Percentiles rank a stretch among this genome's conserved stretches.
phyloP scores from a whole-genome alignment of 441 rosid species.

The Lepidium campestre region DNA sequence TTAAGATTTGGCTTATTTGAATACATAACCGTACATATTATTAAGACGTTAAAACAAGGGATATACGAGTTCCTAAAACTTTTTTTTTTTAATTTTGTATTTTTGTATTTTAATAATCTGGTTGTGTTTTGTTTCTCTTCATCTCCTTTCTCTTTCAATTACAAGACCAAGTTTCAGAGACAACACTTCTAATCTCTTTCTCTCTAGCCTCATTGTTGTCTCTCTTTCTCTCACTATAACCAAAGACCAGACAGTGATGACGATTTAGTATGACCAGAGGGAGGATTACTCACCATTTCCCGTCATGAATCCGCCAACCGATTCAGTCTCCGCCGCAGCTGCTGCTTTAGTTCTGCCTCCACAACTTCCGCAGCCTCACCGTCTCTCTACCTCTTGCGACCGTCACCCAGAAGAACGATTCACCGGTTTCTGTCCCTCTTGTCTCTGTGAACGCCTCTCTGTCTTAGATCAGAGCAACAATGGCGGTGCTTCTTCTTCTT shows the following conservation, averaged over 20 bases:
- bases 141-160: slow-evolving; percentile 34
- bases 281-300: slow-evolving; percentile 33
- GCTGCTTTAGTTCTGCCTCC: slow-evolving; percentile 51
- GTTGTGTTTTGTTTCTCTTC: slow-evolving; percentile 1
- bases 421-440: slow-evolving; percentile 93
- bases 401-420: slow-evolving; percentile 85
- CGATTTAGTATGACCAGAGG: slow-evolving; percentile 46
- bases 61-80: too few species aligned
- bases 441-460: slow-evolving; percentile 98
- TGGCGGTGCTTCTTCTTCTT: slow-evolving; percentile 22
- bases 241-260: slow-evolving; percentile 15
- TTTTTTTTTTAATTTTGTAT: too few species aligned
- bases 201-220: slow-evolving; percentile 3
- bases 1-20: too few species aligned
- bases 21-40: too few species aligned
- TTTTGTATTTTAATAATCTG: background rate
- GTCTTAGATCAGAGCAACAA: slow-evolving; percentile 55
- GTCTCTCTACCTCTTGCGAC: slow-evolving; percentile 82
- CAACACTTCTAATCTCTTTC: slow-evolving; percentile 21
- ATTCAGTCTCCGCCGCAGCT: slow-evolving; percentile 42
- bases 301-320: slow-evolving; percentile 86
- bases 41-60: too few species aligned
- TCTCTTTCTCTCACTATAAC: slow-evolving; percentile 14
- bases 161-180: slow-evolving; percentile 34
- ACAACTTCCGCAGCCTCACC: slow-evolving; percentile 86